Evolutionary conservation across 1,284 basidiomycete species (phyloP).

Genomic region (Puccinia hordei): DNA sequence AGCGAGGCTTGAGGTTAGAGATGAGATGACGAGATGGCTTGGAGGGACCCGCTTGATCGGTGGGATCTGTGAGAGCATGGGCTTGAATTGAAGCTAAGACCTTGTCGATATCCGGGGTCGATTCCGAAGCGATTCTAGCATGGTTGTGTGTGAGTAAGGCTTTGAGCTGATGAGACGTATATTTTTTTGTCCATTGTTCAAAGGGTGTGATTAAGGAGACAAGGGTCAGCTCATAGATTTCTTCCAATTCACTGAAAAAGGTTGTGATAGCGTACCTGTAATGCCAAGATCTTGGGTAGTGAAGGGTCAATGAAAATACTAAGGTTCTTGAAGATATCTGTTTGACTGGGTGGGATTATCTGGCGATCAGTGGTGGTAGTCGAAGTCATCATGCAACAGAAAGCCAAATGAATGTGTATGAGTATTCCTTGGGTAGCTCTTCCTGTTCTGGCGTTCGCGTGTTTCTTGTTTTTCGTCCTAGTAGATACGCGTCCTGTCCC

Average conservation of each 20-base stretch:
- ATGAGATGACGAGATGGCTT: not conserved
- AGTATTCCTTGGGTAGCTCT: too few relatives aligned
- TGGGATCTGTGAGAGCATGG: not conserved
- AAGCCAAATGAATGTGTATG: too few relatives aligned
- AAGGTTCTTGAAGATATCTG: slow-evolving; percentile 21
- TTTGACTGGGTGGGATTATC: slow-evolving; percentile 8
- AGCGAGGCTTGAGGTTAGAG: slow-evolving; percentile 33
- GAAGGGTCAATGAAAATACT: slow-evolving; percentile 36
- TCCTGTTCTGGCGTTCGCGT: too few relatives aligned
- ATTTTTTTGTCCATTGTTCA: not conserved
- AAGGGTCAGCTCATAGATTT: not conserved
- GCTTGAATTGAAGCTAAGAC: not conserved
- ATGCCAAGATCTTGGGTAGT: slow-evolving; percentile 22
- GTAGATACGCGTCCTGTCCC: too few relatives aligned
- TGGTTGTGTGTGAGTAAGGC: slow-evolving; percentile 7
- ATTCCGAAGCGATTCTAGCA: not conserved
- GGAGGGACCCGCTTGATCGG: not conserved
- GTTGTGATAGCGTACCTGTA: not conserved
- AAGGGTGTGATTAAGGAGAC: not conserved
- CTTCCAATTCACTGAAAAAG: not conserved
- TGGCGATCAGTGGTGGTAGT: not conserved
- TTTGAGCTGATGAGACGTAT: slow-evolving; percentile 12
- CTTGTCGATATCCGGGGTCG: slow-evolving; percentile 8
- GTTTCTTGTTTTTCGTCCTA: too few relatives aligned
- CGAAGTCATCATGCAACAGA: too few relatives aligned